Evolutionary conservation across 148 eudicot species (phyloP).

Genomic region (Drosera capensis): DNA sequence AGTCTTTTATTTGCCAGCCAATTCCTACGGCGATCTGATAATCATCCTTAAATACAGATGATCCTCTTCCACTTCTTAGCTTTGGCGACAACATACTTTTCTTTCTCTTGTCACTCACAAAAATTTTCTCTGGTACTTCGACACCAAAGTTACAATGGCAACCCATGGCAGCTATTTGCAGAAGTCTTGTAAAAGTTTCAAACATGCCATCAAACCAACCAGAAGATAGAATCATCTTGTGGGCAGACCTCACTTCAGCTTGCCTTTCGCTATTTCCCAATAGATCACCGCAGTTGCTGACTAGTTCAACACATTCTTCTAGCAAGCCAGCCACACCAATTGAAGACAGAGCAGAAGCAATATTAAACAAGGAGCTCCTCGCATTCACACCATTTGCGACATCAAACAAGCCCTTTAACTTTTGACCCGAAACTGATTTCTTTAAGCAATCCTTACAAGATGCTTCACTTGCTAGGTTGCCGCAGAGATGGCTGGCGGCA

Average conservation of each 20-base stretch:
- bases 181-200: constrained; percentile 26
- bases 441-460: constrained; percentile 24
- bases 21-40: constrained; percentile 50
- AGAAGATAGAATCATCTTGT: constrained; percentile 61
- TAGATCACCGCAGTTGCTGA: constrained; percentile 40
- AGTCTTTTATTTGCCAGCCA: constrained; percentile 87
- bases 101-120: constrained; percentile 28
- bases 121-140: constrained; percentile 25
- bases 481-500: constrained; percentile 56
- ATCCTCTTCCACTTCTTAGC: constrained; percentile 23
- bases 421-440: constrained; percentile 45
- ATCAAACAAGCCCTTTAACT: constrained; percentile 40
- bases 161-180: constrained; percentile 36
- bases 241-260: constrained; percentile 66
- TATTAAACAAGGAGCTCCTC: constrained; percentile 52
- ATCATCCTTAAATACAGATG: constrained; percentile 34
- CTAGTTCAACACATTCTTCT: constrained; percentile 47
- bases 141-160: constrained; percentile 37
- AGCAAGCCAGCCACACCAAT: constrained; percentile 33
- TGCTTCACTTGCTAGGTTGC: constrained; percentile 32
- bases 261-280: constrained; percentile 40
- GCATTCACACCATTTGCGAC: constrained; percentile 36
- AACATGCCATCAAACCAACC: constrained; percentile 61
- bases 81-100: constrained; percentile 24
- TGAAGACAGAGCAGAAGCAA: constrained; percentile 37